Evolutionary conservation across 1,284 basidiomycete genomes (phyloP), one percentile per base, ranked within the genome.

Genomic region (Phellopilus nigrolimitatus): DNA sequence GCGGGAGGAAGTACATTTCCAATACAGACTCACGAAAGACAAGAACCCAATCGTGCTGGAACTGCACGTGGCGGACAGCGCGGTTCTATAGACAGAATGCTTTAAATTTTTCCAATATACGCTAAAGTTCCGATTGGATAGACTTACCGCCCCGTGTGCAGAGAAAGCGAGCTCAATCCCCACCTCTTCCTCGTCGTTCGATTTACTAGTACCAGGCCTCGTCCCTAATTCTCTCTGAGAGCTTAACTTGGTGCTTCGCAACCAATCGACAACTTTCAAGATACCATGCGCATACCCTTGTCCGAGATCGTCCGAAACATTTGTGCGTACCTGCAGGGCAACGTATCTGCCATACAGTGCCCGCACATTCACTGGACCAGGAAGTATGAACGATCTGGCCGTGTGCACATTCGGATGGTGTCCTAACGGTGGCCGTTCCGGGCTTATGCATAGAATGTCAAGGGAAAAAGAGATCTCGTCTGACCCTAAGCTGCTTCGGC

Each of bases 11-110:
- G 53, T 65, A 77, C 37, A 72, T 60, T 59, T 74, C 75, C 58
- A 79, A 38, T 4, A 66, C 66, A 24, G 61, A 69, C 3, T 61
- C 50, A 45, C 71, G 69, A 27, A 76, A 59, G 27, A 78, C 56
- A 38, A 80, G 57, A 19, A 71, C 63, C 53, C 72, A 71, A 28
- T 70, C 64, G 30, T 68, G 47, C 1, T 45, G 64, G 39, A 77
- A 55, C 31, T 75, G 54, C 19, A 73, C 63, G 41, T 36, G 28
- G n/a, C 51, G 49, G n/a, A 55, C 38, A 30, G 40, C 36, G 13
- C 33, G 42, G 34, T 47, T 39, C 53, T 55, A 27, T 7, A 39
- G 46, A 45, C 28, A 15, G 27, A 15, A 43, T 51, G 9, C 37
- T 17, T 40, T 36, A 9, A 13, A 17, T 4, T 13, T 0, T 13